A percentile compares a stretch with the other conserved stretches of the same genome.
These are phyloP conservation scores for Botrytis deweyae DNA, from an alignment of 2,329 filamentous ascomycete genomes.

Conservation along the genomic window DNA sequence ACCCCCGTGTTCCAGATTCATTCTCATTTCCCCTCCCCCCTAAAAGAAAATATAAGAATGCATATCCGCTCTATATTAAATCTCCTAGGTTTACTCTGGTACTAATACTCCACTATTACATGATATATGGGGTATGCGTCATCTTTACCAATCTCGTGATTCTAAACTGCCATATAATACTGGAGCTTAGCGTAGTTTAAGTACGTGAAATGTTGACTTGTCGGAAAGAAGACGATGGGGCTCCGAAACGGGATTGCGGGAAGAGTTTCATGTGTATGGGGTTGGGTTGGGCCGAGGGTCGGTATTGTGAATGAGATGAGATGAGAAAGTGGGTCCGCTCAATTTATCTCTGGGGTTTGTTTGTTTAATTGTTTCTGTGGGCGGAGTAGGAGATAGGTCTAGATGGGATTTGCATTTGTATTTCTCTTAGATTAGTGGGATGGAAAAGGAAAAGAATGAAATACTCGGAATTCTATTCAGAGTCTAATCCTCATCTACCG, in stretches of 20 bases:
- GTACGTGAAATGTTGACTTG: neutral
- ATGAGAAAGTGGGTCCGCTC: neutral
- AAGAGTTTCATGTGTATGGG: neutral
- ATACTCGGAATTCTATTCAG: neutral
- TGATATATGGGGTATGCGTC: neutral
- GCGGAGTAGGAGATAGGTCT: neutral
- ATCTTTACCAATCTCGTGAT: neutral
- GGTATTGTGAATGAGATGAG: neutral
- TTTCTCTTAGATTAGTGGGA: neutral
- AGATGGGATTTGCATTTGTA: neutral
- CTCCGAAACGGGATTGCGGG: constrained; percentile 11
- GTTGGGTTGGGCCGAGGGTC: neutral
- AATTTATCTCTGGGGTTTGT: neutral
- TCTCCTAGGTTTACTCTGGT: neutral
- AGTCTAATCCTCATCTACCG: neutral
- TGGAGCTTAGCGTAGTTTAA: neutral
- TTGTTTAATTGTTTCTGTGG: neutral
- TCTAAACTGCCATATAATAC: neutral
- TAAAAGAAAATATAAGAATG: neutral
- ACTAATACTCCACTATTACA: neutral
- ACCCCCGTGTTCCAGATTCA: neutral
- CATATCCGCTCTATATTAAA: neutral
- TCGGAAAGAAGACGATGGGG: neutral
- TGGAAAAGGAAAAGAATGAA: neutral
- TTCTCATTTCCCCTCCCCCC: neutral